Percentiles rank a stretch among this genome's conserved stretches.
These are phyloP conservation scores for Melampsora larici-populina DNA, from an alignment of 1,284 basidiomycete species.

Conservation along the genomic window DNA sequence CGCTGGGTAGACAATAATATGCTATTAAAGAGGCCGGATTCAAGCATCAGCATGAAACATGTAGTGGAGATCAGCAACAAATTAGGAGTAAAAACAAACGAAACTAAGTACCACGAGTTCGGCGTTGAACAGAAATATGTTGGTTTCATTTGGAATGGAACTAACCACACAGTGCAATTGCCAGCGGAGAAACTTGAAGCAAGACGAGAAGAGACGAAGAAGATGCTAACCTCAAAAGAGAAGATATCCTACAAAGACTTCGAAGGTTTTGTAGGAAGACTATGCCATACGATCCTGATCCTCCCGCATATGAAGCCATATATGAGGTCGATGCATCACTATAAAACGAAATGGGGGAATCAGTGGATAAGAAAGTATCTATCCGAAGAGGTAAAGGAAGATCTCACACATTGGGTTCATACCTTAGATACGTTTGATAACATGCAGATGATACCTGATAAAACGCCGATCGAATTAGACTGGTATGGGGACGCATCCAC, in stretches of 20 bases:
- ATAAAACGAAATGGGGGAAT: not conserved
- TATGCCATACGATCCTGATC: not conserved
- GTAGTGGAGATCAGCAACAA: not conserved
- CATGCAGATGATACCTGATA: not conserved
- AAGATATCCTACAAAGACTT: not conserved
- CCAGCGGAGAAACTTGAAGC: not conserved
- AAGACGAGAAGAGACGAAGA: not conserved
- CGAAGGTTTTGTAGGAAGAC: not conserved
- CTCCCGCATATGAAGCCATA: no score
- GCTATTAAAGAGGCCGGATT: not conserved
- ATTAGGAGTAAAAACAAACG: not conserved
- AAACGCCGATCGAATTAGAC: not conserved
- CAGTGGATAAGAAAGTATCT: not conserved
- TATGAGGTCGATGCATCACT: not conserved
- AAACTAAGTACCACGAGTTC: not conserved
- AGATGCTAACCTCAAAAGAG: not conserved
- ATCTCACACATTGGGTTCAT: not conserved
- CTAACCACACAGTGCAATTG: not conserved
- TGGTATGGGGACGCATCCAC: conserved; percentile 13
- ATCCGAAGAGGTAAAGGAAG: not conserved
- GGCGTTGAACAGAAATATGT: not conserved
- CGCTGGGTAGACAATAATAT: not conserved
- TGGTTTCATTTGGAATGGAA: not conserved
- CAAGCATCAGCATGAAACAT: not conserved
- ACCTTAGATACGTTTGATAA: not conserved